Evolutionary conservation across 352 stramenopile species (phyloP).

Genomic region (Pythium scleroteichum): DNA sequence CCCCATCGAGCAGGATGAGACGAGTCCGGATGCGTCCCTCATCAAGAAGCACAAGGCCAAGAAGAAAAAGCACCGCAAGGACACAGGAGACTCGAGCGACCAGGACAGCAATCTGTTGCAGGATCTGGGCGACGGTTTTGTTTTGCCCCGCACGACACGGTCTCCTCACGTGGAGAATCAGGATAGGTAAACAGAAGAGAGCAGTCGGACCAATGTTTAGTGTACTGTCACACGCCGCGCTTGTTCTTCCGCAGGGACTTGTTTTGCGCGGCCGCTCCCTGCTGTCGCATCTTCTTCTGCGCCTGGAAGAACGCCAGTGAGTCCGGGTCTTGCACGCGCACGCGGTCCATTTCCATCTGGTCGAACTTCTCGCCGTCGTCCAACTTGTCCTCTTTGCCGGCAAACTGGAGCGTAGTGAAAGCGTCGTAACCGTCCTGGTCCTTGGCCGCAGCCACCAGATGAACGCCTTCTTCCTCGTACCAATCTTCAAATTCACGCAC

Average conservation of each 20-base stretch:
- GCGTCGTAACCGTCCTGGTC: constrained; percentile 24
- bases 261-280: constrained; percentile 20
- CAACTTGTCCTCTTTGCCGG: constrained; percentile 69
- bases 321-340: constrained; percentile 87
- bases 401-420: constrained; percentile 18
- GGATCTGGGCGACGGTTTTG: constrained; percentile 25
- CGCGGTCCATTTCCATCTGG: constrained; percentile 87
- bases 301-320: constrained; percentile 92
- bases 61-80: constrained; percentile 59
- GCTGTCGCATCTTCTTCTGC: constrained; percentile 84
- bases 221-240: constrained; percentile 26
- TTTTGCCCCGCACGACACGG: constrained; percentile 20
- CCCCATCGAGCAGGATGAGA: too few species aligned
- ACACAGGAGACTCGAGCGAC: constrained; percentile 42
- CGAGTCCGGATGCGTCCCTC: constrained; percentile 21
- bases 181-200: constrained; percentile 12
- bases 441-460: constrained; percentile 38
- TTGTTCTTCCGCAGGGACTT: constrained; percentile 38
- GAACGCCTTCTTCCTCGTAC: constrained; percentile 59
- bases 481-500: constrained; percentile 86
- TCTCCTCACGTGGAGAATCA: constrained; percentile 18
- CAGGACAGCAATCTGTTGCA: constrained; percentile 23
- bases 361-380: constrained; percentile 93
- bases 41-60: constrained; percentile 57
- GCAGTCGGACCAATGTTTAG: not conserved